Evolutionary conservation across 2,329 filamentous ascomycete genomes (phyloP).

Genomic region (Cyphellophora europaea): DNA sequence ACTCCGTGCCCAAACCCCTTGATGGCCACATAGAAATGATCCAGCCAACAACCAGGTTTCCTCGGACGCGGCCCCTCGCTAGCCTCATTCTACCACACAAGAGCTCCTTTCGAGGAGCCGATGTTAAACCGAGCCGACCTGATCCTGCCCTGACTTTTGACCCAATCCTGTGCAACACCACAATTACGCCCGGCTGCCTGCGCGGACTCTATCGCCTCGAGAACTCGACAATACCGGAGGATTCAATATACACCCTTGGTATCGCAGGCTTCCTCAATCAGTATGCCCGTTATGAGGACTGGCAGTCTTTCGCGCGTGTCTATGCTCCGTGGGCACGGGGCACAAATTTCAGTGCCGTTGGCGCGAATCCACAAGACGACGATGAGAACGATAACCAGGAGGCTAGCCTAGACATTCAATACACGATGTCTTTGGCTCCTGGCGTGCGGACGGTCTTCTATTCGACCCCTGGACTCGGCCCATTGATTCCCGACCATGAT

Average conservation of each 20-base stretch:
- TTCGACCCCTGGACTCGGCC: constrained; percentile 49
- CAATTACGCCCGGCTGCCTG: constrained; percentile 41
- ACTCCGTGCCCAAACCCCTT: constrained; percentile 52
- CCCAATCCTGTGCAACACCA: constrained; percentile 27
- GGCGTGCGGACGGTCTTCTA: constrained; percentile 49
- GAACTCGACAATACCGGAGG: constrained; percentile 32
- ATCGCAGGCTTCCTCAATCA: constrained; percentile 42
- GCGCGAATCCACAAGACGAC: constrained; percentile 38
- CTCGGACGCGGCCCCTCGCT: constrained; percentile 37
- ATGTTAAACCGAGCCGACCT: neutral
- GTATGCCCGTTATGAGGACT: constrained; percentile 45
- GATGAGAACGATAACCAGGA: constrained; percentile 34
- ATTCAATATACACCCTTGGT: constrained; percentile 32
- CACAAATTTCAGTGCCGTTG: constrained; percentile 49
- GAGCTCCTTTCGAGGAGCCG: constrained; percentile 22
- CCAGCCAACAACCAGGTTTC: constrained; percentile 57
- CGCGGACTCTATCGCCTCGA: constrained; percentile 29
- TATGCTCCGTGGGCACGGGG: constrained; percentile 45
- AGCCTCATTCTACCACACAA: too few relatives aligned
- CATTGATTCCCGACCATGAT: constrained; percentile 39
- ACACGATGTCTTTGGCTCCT: constrained; percentile 46
- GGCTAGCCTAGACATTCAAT: constrained; percentile 47
- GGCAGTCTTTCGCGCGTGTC: constrained; percentile 45
- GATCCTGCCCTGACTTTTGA: constrained; percentile 10
- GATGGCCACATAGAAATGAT: constrained; percentile 50